phyloP scores from a whole-genome alignment of 768 basidiomycete genomes.

The Lactifluus hygrophoroides region DNA sequence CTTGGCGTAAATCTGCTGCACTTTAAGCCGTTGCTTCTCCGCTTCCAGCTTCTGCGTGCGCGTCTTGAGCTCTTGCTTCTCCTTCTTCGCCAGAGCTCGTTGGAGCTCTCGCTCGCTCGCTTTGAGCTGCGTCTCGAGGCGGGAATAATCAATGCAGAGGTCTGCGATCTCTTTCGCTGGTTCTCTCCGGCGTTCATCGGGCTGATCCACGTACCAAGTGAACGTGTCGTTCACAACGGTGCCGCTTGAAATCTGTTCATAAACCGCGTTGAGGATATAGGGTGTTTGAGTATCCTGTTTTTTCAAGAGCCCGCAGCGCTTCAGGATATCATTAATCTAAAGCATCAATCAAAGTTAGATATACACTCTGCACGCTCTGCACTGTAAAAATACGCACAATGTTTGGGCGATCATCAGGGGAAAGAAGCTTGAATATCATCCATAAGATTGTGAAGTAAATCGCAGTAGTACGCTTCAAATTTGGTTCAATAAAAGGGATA shows the following conservation, averaged over 20 bases:
- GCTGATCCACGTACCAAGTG: not conserved
- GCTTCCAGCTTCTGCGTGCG: not conserved
- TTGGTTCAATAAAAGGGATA: not conserved
- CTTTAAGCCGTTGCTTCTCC: not conserved
- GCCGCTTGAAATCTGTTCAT: slow-evolving; percentile 1
- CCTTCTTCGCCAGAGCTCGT: not conserved
- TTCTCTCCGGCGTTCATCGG: not conserved
- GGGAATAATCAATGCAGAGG: not conserved
- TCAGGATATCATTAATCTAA: not conserved
- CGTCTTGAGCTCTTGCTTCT: not conserved
- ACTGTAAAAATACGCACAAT: not conserved
- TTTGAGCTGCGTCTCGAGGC: not conserved
- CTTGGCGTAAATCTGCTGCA: not conserved
- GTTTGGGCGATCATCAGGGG: not conserved
- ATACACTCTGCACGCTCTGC: too few relatives aligned
- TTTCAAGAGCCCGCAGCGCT: not conserved
- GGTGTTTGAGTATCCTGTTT: not conserved
- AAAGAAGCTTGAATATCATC: not conserved
- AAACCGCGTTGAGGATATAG: not conserved
- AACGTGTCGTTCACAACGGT: not conserved
- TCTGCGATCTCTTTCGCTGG: not conserved
- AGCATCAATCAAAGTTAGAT: not conserved
- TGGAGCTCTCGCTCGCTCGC: not conserved
- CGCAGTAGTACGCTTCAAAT: not conserved
- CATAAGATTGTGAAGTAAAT: not conserved